phyloP scores from a whole-genome alignment of 2,329 filamentous ascomycete species.

The Hypocreales sp. region DNA sequence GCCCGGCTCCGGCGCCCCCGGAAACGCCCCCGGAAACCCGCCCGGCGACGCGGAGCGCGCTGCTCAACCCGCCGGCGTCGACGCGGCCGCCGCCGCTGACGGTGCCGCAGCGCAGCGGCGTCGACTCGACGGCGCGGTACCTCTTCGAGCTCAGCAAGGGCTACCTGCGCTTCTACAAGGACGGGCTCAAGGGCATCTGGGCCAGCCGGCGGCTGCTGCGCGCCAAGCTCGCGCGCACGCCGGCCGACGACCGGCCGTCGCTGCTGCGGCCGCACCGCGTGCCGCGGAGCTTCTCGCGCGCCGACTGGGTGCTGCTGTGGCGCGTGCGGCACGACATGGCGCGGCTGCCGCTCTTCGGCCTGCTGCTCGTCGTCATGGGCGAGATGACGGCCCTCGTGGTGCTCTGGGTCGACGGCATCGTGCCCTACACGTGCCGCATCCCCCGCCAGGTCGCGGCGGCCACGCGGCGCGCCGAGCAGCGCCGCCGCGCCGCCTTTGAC shows the following conservation, averaged over 20 bases:
- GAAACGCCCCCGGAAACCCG: slow-evolving; percentile 69
- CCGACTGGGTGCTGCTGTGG: slow-evolving; percentile 53
- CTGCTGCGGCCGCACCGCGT: slow-evolving; percentile 17
- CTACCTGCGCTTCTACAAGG: slow-evolving; percentile 78
- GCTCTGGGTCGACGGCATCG: slow-evolving; percentile 49
- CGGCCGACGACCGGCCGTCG: slow-evolving; percentile 38
- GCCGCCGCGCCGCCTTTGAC: slow-evolving; percentile 33
- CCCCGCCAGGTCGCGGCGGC: slow-evolving; percentile 53
- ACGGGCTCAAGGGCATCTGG: slow-evolving; percentile 60
- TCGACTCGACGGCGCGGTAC: slow-evolving; percentile 23
- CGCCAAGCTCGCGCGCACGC: slow-evolving; percentile 23
- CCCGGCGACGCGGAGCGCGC: slow-evolving; percentile 13
- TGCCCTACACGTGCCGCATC: slow-evolving; percentile 72
- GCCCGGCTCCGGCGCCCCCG: slow-evolving; percentile 48
- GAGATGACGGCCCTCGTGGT: slow-evolving; percentile 78
- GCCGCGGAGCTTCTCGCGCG: slow-evolving; percentile 32
- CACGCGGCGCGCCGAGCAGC: slow-evolving; percentile 36
- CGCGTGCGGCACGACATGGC: slow-evolving; percentile 57
- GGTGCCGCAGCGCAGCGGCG: slow-evolving; percentile 37
- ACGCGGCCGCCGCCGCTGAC: slow-evolving; percentile 58
- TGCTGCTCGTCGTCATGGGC: slow-evolving; percentile 64
- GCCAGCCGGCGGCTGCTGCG: slow-evolving; percentile 43
- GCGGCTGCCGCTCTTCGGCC: slow-evolving; percentile 63
- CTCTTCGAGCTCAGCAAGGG: slow-evolving; percentile 52
- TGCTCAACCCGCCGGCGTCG: slow-evolving; percentile 54